Base-by-base conservation (phyloP, 106 monocot genomes). In the Dendrobium officinale region DNA sequence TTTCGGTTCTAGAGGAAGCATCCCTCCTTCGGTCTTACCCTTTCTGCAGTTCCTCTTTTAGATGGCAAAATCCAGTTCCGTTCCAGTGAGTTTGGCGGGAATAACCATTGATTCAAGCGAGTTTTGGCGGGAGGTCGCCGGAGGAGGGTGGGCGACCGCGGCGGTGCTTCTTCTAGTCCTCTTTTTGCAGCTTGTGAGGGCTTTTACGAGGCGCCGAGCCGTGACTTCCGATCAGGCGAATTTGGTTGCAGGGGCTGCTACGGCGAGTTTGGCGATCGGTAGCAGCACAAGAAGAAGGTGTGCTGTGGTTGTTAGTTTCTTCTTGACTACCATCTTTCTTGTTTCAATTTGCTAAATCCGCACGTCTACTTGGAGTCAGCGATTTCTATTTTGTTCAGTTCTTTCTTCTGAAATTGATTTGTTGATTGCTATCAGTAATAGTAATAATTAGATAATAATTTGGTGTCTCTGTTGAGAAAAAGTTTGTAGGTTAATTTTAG, bases 111-210 rank as follows among this genome's bases (percentile, higher is more conserved):
- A 11, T 42, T 79, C 77, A 15, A 58, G 31, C 47, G 67, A 80
- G 26, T 79, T 78, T 77, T 88, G 82, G 86, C 81, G 77, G 55
- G 79, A 83, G n/a, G 76, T 7, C 72, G n/a, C 22, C 72, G 48
- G 82, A 82, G 80, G 86, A 1, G 91, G 84, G 6, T 91, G 84
- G 84, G 84, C 87, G 10, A 89, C 93, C 11, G 86, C 80, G 9
- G 79, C 66, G 27, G 83, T 79, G 67, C 55, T 94, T 42, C 47
- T 94, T 51, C 19, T 94, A 72, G 40, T 91, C 70, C 45, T 80
- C 51, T 55, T 47, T 73, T 76, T 79, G 73, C 82, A 85, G 59
- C 79, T 92, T 73, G 47, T 82, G 59, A 61, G 73, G 15, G 13
- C 29, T 19, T 72, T 79, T 55, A 19, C 45, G 31, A 55, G 79